A percentile compares a stretch with the other conserved stretches of the same genome.
Conservation (phyloP, 306 rosid genomes). For the Gillenia trifoliata region DNA sequence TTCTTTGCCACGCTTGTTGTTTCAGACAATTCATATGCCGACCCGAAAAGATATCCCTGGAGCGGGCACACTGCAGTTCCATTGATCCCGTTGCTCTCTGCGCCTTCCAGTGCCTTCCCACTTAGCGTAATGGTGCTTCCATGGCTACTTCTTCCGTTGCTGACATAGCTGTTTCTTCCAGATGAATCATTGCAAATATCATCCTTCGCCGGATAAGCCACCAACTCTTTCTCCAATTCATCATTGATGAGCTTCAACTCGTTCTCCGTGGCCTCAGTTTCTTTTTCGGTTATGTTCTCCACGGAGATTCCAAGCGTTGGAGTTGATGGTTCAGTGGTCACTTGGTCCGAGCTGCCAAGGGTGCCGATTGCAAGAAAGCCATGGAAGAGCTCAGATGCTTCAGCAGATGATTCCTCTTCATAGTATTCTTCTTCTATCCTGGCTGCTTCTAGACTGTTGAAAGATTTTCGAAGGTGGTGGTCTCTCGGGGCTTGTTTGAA, state of each 20-base stretch:
- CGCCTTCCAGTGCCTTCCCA: slow-evolving; percentile 64
- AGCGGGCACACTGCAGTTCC: slow-evolving; percentile 68
- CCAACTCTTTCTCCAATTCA: slow-evolving; percentile 83
- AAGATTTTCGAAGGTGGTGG: slow-evolving; percentile 57
- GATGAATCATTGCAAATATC: slow-evolving; percentile 69
- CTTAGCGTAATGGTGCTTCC: slow-evolving; percentile 73
- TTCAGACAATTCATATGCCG: slow-evolving; percentile 64
- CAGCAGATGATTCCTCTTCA: slow-evolving; percentile 48
- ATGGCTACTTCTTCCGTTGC: slow-evolving; percentile 85
- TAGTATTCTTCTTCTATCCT: slow-evolving; percentile 49
- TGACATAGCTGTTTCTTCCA: slow-evolving; percentile 76
- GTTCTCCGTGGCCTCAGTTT: slow-evolving; percentile 80
- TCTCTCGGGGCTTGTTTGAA: slow-evolving; percentile 56
- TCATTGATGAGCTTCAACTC: slow-evolving; percentile 81
- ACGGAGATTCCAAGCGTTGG: slow-evolving; percentile 73
- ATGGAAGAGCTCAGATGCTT: slow-evolving; percentile 68
- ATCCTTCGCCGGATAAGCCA: slow-evolving; percentile 62
- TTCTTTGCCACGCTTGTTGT: slow-evolving; percentile 59
- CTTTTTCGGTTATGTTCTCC: slow-evolving; percentile 76
- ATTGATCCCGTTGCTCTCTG: slow-evolving; percentile 37
- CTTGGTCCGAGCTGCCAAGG: slow-evolving; percentile 63
- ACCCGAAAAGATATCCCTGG: slow-evolving; percentile 77
- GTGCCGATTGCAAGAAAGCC: slow-evolving; percentile 98
- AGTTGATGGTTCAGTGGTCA: slow-evolving; percentile 50
- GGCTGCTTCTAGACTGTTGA: slow-evolving; percentile 62